Evolutionary conservation across 2,329 filamentous ascomycete species (phyloP), one percentile per base, ranked within the genome.

Genomic region (Clonostachys byssicola): DNA sequence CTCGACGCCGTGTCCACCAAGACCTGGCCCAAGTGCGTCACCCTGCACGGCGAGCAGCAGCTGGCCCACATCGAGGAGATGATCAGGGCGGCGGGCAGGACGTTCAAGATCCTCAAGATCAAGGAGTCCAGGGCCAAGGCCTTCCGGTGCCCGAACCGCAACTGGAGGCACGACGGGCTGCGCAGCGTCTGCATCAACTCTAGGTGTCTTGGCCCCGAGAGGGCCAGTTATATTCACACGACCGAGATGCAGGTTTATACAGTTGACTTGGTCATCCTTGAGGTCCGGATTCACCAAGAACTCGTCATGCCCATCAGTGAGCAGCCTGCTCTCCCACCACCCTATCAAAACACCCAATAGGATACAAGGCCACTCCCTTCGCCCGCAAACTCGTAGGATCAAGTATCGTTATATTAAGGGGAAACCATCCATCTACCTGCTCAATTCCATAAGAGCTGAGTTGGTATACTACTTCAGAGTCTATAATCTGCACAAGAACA

Each of bases 301-400:
- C 12, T 34, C 9, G 30, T 45, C 8, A 30, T 44, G 30, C 36
- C 30, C n/a, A 23, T 16, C n/a, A 14, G n/a, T 6, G 30, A 46
- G 13, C 50, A 55, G 4, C 50, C 48, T 38, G 50, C 54, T 43
- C 50, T 49, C 38, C 55, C 55, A 38, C 51, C 51, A 10, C 56
- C 53, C 33, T 51, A 51, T 5, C 50, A 53, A 6, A 53, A 51
- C 8, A 18, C 23, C 12, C 38, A 33, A 34, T 44, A 14, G 34
- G 23, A 5, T 9, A 4, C 23, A 30, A 10, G 3, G 23, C 8
- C 23, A 30, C 23, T 30, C 23, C 10, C 8, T 9, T 30, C 23
- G 23, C 23, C 23, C 9, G 23, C 8, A 30, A 30, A 3, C 9
- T 10, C 4, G 10, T 8, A 30, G 6, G 8, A 5, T 9, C 23